phyloP scores from a whole-genome alignment of 129 eudicot genomes.

The Rutidosis leptorrhynchoides region DNA sequence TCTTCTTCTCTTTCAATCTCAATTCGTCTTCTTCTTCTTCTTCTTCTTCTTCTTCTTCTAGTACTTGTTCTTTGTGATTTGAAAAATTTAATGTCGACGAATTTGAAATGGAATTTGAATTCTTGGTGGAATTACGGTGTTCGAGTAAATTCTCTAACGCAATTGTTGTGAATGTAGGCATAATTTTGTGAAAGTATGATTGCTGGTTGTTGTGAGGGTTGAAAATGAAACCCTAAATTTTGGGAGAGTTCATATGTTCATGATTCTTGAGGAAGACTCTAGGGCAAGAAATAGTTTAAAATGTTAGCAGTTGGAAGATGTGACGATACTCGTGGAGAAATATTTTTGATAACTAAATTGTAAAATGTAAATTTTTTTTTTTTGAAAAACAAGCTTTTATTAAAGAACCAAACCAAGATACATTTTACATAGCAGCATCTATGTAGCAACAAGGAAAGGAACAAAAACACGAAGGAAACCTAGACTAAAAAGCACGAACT shows the following conservation, averaged over 20 bases:
- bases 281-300: neutral
- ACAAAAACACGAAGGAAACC: too few relatives aligned
- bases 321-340: neutral
- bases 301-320: neutral
- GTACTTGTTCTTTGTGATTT: neutral
- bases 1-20: conserved; percentile 9
- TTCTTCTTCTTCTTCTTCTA: too few relatives aligned
- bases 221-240: neutral
- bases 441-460: too few relatives aligned
- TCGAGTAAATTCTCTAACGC: conserved; percentile 29
- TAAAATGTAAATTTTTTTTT: too few relatives aligned
- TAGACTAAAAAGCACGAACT: too few relatives aligned
- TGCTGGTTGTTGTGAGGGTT: neutral
- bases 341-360: too few relatives aligned
- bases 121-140: conserved; percentile 20
- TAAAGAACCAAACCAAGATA: too few relatives aligned
- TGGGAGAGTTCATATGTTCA: neutral
- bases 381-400: too few relatives aligned
- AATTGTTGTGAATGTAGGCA: conserved; percentile 43
- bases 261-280: neutral
- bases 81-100: conserved; percentile 28
- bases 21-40: neutral
- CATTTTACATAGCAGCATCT: too few relatives aligned
- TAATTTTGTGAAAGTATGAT: neutral
- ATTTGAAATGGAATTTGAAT: too few relatives aligned